phyloP scores from a whole-genome alignment of 768 basidiomycete genomes.

The Tephrocybe sp. region DNA sequence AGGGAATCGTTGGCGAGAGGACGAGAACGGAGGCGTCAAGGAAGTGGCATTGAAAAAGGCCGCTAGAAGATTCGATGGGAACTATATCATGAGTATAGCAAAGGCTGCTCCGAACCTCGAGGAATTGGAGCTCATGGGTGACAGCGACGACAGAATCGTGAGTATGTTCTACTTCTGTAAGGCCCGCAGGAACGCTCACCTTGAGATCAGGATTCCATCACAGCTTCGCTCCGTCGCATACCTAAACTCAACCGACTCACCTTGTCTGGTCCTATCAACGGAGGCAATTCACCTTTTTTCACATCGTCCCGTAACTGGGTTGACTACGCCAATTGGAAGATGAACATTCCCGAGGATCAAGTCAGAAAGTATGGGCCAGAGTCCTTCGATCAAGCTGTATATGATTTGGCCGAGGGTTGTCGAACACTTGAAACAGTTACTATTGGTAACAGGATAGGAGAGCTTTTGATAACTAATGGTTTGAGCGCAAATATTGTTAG shows the following conservation, averaged over 20 bases:
- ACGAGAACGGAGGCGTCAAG: background rate
- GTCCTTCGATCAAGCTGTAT: slow-evolving; percentile 3
- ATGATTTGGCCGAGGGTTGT: slow-evolving; percentile 8
- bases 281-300: background rate
- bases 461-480: background rate
- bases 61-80: slow-evolving; percentile 7
- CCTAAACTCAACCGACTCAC: background rate
- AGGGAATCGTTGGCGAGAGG: slow-evolving; percentile 9
- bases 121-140: slow-evolving; percentile 11
- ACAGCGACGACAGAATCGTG: slow-evolving; percentile 11
- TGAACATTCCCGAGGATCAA: background rate
- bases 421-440: slow-evolving; percentile 6
- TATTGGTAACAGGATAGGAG: background rate
- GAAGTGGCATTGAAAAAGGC: background rate
- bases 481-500: slow-evolving; percentile 5
- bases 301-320: background rate
- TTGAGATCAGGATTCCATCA: background rate
- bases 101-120: slow-evolving; percentile 10
- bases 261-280: background rate
- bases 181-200: background rate
- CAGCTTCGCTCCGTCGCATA: slow-evolving; percentile 3
- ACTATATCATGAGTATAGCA: slow-evolving; percentile 4
- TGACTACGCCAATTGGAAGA: background rate
- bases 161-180: background rate
- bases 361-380: background rate